phyloP scores from a whole-genome alignment of 345 rosid species.

The Angophora floribunda region DNA sequence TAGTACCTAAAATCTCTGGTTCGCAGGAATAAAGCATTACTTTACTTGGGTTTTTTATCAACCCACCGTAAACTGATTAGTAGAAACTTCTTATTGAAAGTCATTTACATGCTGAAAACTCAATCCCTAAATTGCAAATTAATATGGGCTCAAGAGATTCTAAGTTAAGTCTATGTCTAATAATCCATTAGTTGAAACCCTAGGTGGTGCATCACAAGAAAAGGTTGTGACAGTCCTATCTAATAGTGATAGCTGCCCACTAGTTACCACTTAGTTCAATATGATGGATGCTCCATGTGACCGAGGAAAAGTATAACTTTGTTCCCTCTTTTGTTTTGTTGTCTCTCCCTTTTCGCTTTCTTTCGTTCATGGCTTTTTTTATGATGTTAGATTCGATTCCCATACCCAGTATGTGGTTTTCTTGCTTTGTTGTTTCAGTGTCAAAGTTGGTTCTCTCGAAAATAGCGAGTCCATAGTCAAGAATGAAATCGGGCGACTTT shows the following conservation, averaged over 20 bases:
- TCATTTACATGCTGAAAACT: too few relatives aligned
- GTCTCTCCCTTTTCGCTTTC: not conserved
- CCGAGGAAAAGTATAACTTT: not conserved
- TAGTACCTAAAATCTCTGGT: too few relatives aligned
- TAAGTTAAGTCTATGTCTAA: too few relatives aligned
- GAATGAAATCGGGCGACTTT: not conserved
- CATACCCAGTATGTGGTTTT: not conserved
- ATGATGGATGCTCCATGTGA: not conserved
- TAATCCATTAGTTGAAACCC: too few relatives aligned
- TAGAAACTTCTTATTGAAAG: too few relatives aligned
- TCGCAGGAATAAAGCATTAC: too few relatives aligned
- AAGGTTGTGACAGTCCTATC: too few relatives aligned
- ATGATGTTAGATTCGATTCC: not conserved
- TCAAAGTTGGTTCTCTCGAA: not conserved
- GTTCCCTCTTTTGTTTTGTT: not conserved
- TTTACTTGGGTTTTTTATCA: too few relatives aligned
- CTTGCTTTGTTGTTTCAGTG: not conserved
- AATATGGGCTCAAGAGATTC: too few relatives aligned
- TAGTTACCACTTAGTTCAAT: not conserved
- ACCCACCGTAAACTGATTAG: too few relatives aligned
- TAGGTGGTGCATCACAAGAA: too few relatives aligned
- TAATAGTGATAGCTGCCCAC: not conserved
- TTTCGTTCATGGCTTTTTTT: not conserved
- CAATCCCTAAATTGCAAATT: too few relatives aligned
- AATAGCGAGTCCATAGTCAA: not conserved